These are phyloP conservation scores for Mortierella polycephala DNA, from an alignment of 371 early-diverging fungal genomes.

Conservation along the genomic window DNA sequence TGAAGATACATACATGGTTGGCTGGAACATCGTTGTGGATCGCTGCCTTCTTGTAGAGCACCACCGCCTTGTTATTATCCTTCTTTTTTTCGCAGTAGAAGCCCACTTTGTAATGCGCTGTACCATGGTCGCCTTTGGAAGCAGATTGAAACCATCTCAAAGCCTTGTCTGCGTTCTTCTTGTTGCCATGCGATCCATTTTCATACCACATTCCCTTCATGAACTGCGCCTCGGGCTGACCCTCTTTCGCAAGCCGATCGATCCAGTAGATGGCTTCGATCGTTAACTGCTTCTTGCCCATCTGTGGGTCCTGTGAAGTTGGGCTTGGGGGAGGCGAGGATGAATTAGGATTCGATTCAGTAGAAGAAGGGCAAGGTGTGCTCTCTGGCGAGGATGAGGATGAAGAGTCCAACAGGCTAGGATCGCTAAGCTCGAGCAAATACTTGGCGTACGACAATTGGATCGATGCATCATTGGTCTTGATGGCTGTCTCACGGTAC, in stretches of 20 bases:
- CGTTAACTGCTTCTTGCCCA: slow-evolving; percentile 35
- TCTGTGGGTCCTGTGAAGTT: slow-evolving; percentile 9
- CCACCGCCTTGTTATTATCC: slow-evolving; percentile 72
- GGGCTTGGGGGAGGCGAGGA: slow-evolving; percentile 19
- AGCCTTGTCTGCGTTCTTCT: slow-evolving; percentile 63
- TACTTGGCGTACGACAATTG: slow-evolving; percentile 82
- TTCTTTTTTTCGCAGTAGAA: slow-evolving; percentile 68
- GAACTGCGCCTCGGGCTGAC: slow-evolving; percentile 76
- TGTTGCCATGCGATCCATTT: slow-evolving; percentile 65
- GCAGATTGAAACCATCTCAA: slow-evolving; percentile 54
- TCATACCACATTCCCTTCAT: slow-evolving; percentile 78
- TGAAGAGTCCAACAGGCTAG: not conserved
- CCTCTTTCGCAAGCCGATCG: slow-evolving; percentile 70
- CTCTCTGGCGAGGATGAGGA: not conserved
- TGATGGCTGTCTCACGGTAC: slow-evolving; percentile 79
- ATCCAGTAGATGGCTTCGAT: slow-evolving; percentile 80
- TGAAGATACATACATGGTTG: slow-evolving; percentile 67
- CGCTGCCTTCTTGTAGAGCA: slow-evolving; percentile 82
- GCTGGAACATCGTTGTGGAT: slow-evolving; percentile 73
- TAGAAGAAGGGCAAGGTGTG: slow-evolving; percentile 5
- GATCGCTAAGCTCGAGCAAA: slow-evolving; percentile 62
- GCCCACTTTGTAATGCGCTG: slow-evolving; percentile 57
- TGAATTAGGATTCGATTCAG: not conserved
- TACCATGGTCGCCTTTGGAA: slow-evolving; percentile 56
- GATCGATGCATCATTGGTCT: slow-evolving; percentile 72